Evolutionary conservation across 495 filamentous ascomycete genomes (phyloP), one percentile per base, ranked within the genome.

Genomic region (Aspergillus incahuasiensis): DNA sequence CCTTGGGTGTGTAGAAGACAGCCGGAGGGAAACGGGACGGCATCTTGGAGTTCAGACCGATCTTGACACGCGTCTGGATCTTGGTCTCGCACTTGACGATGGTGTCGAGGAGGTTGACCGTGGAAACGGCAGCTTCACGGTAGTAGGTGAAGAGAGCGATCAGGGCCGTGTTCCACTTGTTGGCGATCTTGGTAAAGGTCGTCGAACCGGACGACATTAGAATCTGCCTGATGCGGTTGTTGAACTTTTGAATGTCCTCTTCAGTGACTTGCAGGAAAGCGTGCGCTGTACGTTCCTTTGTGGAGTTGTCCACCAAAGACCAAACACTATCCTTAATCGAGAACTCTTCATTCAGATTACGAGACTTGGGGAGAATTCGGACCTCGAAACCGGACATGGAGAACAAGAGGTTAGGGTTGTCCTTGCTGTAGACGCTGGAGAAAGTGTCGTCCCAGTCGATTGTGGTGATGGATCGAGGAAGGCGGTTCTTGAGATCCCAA

Each of bases 11-110:
- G 67, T 99, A 99, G 73, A 99, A 99, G 11, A 99, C 95, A 6
- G 95, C 95, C 8, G 95, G 95, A 19, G 94, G 95, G 78, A 99
- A 99, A 78, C 95, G 89, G 5, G 92, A 97, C 42, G 95, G 95
- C 95, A 99, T 99, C 77, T 99, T 99, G 3, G 94, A 97, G 74
- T 99, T 99, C 61, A 99, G 70, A 5, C 95, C 95, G 58, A 99
- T 99, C 82, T 99, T 99, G 60, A 99, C 95, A 56, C 95, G 84
- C 7, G 95, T 99, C 74, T 99, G 95, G 52, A 99, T 99, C 78
- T 99, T 99, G 12, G 95, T 99, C 74, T 99, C 95, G 64, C 95
- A 97, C 71, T 99, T 99, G 62, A 99, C 95, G 60, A 99, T 99
- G 1, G 92, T 97, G 66, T 99, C 95, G 3, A 99, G 81, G 13